Percentiles rank a stretch among this genome's conserved stretches.
Conservation (phyloP, 2,329 filamentous ascomycete species). For the Trichoderma pleuroti region DNA sequence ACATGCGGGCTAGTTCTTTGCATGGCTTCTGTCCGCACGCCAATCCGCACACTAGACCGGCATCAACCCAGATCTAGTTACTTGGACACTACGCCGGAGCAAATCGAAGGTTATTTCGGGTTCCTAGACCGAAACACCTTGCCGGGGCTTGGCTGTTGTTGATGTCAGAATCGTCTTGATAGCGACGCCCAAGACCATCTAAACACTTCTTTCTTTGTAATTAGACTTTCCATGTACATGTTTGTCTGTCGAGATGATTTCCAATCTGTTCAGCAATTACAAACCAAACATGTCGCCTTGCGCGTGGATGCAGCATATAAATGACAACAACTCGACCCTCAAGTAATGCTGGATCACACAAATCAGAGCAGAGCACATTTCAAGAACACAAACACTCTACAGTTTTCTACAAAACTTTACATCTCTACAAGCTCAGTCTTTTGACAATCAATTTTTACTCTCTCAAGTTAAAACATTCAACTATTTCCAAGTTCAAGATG, state of each 20-base stretch:
- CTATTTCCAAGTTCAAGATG: background rate
- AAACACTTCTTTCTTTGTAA: background rate
- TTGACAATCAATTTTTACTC: background rate
- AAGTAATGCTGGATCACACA: background rate
- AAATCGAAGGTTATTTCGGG: background rate
- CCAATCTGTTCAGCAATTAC: background rate
- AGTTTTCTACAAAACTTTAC: background rate
- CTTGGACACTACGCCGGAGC: background rate
- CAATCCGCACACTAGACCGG: background rate
- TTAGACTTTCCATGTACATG: background rate
- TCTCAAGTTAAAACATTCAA: background rate
- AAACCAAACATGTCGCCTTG: background rate
- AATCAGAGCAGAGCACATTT: background rate
- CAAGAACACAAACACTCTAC: background rate
- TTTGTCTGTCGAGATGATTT: background rate
- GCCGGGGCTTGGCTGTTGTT: background rate
- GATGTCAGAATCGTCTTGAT: background rate
- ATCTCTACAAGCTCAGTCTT: background rate
- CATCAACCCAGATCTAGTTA: background rate
- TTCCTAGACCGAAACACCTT: background rate
- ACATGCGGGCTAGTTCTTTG: background rate
- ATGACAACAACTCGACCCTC: background rate
- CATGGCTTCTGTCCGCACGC: background rate
- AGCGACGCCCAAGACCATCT: background rate
- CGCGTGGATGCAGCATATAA: background rate